Percentiles rank a stretch among this genome's conserved stretches.
Conservation (phyloP, 495 filamentous ascomycete genomes). For the Choiromyces venosus region DNA sequence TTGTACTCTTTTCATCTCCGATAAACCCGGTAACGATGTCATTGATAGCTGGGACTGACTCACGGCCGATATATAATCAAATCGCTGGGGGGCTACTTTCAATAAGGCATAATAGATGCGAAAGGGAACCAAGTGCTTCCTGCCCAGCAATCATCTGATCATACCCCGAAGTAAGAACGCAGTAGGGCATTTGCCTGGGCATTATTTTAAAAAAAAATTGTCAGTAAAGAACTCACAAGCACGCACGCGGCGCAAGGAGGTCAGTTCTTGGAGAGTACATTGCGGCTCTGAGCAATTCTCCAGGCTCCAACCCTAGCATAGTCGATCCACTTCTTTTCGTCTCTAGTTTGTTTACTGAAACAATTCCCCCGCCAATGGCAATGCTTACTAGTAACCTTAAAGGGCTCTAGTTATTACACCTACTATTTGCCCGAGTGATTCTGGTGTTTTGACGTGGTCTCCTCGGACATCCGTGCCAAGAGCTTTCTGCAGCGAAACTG, state of each 20-base stretch:
- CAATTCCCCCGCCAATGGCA: no score
- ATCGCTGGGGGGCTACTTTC: not conserved
- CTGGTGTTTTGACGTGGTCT: not conserved
- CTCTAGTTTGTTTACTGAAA: no score
- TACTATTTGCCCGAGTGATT: not conserved
- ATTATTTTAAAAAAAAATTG: not conserved
- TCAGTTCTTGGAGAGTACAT: no score
- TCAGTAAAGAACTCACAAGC: no score
- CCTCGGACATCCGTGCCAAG: not conserved
- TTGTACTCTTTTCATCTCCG: not conserved
- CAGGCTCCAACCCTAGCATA: no score
- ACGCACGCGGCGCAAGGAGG: no score
- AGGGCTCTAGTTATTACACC: not conserved
- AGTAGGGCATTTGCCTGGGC: not conserved
- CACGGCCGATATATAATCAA: not conserved
- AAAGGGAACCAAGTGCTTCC: not conserved
- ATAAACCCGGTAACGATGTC: not conserved
- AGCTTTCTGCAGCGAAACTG: not conserved
- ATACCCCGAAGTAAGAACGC: not conserved
- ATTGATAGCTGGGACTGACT: not conserved
- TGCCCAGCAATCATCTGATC: not conserved
- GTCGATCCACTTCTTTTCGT: no score
- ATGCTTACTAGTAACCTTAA: not conserved
- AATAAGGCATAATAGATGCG: not conserved
- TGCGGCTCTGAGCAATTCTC: no score